Evolutionary conservation across 257 asterid genomes (phyloP).

Genomic region (Solanum clarkiae): DNA sequence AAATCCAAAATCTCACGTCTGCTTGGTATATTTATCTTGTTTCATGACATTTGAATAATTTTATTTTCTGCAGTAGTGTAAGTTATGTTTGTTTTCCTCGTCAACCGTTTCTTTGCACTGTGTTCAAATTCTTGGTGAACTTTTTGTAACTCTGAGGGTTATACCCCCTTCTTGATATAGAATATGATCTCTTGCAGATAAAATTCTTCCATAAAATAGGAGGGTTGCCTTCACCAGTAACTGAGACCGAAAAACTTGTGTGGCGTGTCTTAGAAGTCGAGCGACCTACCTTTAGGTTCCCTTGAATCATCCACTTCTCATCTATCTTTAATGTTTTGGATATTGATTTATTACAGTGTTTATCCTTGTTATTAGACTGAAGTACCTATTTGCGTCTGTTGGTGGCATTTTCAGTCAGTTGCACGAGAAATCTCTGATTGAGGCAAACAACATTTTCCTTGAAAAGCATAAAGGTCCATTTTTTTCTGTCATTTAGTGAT

Average conservation of each 20-base stretch:
- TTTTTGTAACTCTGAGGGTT: background rate
- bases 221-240: conserved; percentile 57
- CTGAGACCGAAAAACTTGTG: conserved; percentile 62
- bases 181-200: conserved; percentile 34
- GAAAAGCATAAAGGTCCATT: conserved; percentile 62
- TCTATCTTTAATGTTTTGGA: background rate
- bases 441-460: conserved; percentile 65
- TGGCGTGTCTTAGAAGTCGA: conserved; percentile 82
- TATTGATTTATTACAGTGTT: background rate
- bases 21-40: conserved; percentile 52
- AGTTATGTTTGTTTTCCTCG: background rate
- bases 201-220: conserved; percentile 72
- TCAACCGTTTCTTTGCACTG: background rate
- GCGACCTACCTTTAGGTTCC: conserved; percentile 60
- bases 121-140: background rate
- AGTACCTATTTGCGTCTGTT: background rate
- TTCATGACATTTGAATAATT: background rate
- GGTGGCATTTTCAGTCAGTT: conserved; percentile 44
- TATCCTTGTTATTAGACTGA: background rate
- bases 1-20: conserved; percentile 70
- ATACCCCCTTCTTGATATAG: background rate
- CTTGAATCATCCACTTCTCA: background rate
- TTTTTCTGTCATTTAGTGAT: background rate
- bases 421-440: conserved; percentile 64
- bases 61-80: background rate